Evolutionary conservation across 495 filamentous ascomycete species (phyloP).

Genomic region (Gamarada debralockiae): DNA sequence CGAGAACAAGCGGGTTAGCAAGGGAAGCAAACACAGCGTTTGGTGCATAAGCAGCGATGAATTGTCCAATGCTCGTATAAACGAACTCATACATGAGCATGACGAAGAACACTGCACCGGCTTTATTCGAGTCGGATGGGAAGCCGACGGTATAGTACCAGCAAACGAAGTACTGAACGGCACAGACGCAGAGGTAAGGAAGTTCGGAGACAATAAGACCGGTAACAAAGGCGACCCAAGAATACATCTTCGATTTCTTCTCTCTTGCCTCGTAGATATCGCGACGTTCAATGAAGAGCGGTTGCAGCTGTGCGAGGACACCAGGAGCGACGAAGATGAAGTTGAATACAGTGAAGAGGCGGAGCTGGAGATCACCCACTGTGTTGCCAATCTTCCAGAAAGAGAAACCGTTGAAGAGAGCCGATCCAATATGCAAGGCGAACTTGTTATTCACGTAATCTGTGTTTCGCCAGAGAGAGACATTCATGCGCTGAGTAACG

Average conservation of each 20-base stretch:
- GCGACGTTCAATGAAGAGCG: constrained; percentile 63
- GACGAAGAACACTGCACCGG: constrained; percentile 39
- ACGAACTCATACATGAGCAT: constrained; percentile 45
- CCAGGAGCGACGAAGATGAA: constrained; percentile 33
- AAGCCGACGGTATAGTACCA: constrained; percentile 59
- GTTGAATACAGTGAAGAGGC: constrained; percentile 35
- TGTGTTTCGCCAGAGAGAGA: constrained; percentile 34
- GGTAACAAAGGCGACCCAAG: constrained; percentile 55
- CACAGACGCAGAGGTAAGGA: constrained; percentile 54
- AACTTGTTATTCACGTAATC: constrained; percentile 43
- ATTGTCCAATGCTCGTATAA: constrained; percentile 45
- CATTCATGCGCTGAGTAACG: constrained; percentile 33
- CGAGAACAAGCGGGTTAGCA: constrained; percentile 49
- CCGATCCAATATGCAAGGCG: constrained; percentile 34
- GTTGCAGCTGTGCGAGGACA: constrained; percentile 53
- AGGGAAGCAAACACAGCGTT: constrained; percentile 51
- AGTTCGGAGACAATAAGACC: constrained; percentile 55
- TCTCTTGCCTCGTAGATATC: constrained; percentile 70
- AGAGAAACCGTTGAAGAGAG: constrained; percentile 54
- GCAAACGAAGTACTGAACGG: constrained; percentile 52
- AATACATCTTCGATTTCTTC: constrained; percentile 70
- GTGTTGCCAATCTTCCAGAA: constrained; percentile 35
- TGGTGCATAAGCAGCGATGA: constrained; percentile 52
- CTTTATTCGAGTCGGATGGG: constrained; percentile 34
- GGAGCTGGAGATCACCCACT: constrained; percentile 31